Percentiles rank a stretch among this genome's conserved stretches.
phyloP scores from a whole-genome alignment of 2,329 filamentous ascomycete species.

The Botrytis tulipae region DNA sequence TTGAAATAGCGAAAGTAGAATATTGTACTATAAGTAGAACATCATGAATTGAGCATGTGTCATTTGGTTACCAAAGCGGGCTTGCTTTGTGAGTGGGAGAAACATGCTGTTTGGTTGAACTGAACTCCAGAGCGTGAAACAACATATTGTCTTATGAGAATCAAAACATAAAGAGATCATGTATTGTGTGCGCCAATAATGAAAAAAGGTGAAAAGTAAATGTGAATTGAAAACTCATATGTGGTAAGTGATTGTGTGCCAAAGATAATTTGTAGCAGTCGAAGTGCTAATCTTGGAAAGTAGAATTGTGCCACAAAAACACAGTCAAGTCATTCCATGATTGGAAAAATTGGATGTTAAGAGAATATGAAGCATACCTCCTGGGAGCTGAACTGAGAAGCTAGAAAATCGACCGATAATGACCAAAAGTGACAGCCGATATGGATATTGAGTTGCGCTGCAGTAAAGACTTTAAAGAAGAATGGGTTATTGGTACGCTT shows the following conservation, averaged over 20 bases:
- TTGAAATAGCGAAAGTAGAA: background rate
- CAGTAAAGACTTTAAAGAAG: background rate
- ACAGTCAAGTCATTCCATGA: background rate
- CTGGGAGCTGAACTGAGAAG: background rate
- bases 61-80: background rate
- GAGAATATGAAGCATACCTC: background rate
- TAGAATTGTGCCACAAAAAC: background rate
- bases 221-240: background rate
- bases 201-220: background rate
- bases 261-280: background rate
- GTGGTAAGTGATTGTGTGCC: background rate
- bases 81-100: background rate
- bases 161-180: background rate
- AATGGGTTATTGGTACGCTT: background rate
- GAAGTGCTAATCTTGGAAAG: background rate
- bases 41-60: background rate
- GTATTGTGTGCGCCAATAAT: background rate
- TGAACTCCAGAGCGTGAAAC: background rate
- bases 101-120: background rate
- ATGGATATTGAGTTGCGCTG: background rate
- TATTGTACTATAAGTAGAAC: background rate
- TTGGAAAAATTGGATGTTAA: background rate
- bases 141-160: background rate
- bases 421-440: background rate
- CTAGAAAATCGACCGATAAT: background rate